Conservation (phyloP, 345 rosid species). For the Physaria fendleri region DNA sequence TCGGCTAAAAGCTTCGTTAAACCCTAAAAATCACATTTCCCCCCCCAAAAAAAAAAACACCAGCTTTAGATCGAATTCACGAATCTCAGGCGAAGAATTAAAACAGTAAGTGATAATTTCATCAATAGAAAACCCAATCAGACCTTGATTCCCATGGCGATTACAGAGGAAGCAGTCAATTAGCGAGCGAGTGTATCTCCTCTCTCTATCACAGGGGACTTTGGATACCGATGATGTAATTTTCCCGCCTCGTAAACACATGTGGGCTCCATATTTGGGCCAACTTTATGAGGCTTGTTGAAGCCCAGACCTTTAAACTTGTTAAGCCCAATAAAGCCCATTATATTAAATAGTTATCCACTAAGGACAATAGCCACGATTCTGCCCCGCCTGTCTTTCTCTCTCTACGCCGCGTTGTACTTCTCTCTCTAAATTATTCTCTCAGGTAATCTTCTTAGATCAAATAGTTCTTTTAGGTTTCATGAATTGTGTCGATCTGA, state of each 20-base stretch:
- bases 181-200: background rate
- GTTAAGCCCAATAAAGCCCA: no score
- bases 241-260: slow-evolving; percentile 30
- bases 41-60: background rate
- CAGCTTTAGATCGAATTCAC: slow-evolving; percentile 10
- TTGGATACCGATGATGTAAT: slow-evolving; percentile 2
- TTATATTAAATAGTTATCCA: no score
- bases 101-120: background rate
- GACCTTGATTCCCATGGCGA: slow-evolving; percentile 35
- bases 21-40: slow-evolving; percentile 46
- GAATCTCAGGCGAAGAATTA: background rate
- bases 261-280: background rate
- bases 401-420: background rate
- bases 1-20: slow-evolving; percentile 95
- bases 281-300: background rate
- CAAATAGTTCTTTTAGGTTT: background rate
- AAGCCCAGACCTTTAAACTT: no score
- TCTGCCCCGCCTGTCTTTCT: no score
- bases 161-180: background rate
- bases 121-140: no score
- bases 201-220: background rate
- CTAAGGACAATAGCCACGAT: no score
- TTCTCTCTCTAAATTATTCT: background rate
- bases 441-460: slow-evolving; percentile 21
- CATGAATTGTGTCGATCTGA: background rate